Percentiles rank a stretch among this genome's conserved stretches.
Conservation (phyloP, 1,139 yeast genomes). For the Taphrina betulina region DNA sequence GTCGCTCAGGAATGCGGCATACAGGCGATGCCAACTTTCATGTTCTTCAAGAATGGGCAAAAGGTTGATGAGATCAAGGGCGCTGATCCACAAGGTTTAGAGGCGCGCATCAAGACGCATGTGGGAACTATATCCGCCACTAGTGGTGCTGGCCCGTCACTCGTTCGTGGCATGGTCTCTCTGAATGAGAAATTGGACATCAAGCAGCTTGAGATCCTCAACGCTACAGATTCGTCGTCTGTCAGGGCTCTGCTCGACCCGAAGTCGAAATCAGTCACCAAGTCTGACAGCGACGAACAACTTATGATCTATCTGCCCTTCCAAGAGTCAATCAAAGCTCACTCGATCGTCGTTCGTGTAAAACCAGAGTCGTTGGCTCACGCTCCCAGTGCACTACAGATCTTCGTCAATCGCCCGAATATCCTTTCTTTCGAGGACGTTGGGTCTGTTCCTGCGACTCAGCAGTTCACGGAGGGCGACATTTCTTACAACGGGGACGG, state of each 20-base stretch:
- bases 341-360: constrained; percentile 21
- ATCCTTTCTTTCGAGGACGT: constrained; percentile 36
- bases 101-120: constrained; percentile 24
- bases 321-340: constrained; percentile 32
- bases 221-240: constrained; percentile 10
- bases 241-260: constrained; percentile 20
- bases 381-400: constrained; percentile 33
- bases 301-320: constrained; percentile 35
- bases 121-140: neutral
- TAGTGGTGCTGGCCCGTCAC: neutral
- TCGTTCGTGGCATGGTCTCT: constrained; percentile 4
- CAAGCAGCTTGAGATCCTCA: constrained; percentile 19
- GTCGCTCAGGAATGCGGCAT: constrained; percentile 41
- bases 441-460: constrained; percentile 29
- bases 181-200: constrained; percentile 21
- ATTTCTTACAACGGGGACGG: constrained; percentile 33
- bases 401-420: constrained; percentile 32
- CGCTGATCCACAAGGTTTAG: constrained; percentile 51
- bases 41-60: constrained; percentile 68
- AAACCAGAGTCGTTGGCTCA: constrained; percentile 3
- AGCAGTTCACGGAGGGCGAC: constrained; percentile 11
- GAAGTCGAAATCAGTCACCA: constrained; percentile 9
- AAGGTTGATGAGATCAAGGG: constrained; percentile 67
- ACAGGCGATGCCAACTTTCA: constrained; percentile 62
- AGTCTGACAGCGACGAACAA: constrained; percentile 37